Percentiles rank a stretch among this genome's conserved stretches.
Conservation (phyloP, 257 asterid species). For the Datura wrightii region DNA sequence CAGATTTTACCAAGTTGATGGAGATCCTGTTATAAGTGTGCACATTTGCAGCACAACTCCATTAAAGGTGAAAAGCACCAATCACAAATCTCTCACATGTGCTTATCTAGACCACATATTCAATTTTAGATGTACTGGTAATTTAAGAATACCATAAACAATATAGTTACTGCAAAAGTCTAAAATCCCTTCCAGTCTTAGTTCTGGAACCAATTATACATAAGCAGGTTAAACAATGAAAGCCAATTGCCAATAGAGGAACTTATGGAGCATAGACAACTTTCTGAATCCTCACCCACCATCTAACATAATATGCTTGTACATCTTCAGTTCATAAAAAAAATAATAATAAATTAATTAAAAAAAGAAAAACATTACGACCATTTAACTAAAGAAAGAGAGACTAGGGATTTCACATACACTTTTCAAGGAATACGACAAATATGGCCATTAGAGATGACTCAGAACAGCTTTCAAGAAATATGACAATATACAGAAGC, state of each 20-base stretch:
- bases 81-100: not conserved
- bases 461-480: not conserved
- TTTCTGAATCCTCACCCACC: not conserved
- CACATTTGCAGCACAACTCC: not conserved
- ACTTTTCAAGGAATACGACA: not conserved
- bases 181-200: not conserved
- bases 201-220: conserved; percentile 16
- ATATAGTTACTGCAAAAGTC: not conserved
- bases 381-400: not conserved
- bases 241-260: not conserved
- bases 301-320: not conserved
- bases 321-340: not conserved
- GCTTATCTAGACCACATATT: not conserved
- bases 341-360: not conserved
- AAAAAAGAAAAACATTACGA: not conserved
- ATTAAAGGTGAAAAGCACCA: not conserved
- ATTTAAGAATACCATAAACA: conserved; percentile 3
- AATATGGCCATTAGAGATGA: not conserved
- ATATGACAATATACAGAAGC: conserved; percentile 18
- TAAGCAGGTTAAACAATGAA: conserved; percentile 12
- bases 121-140: not conserved
- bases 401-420: not conserved
- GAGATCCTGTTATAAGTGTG: not conserved
- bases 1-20: conserved; percentile 23
- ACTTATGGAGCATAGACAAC: conserved; percentile 16